Percentiles rank a stretch among this genome's conserved stretches.
These are phyloP conservation scores for Penicillium occitanis DNA, from an alignment of 2,329 filamentous ascomycete genomes.

Conservation along the genomic window DNA sequence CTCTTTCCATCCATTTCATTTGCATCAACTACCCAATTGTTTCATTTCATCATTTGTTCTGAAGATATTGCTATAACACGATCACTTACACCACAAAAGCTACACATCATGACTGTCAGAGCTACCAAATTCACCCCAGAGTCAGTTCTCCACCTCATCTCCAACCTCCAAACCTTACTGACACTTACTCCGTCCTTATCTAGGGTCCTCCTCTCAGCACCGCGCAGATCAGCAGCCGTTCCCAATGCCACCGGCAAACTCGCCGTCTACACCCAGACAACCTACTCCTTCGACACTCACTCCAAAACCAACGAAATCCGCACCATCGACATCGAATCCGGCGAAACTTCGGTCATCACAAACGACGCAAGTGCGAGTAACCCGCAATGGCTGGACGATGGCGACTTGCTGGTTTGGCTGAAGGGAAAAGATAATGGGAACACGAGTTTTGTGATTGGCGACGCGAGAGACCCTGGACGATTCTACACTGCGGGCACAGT, in stretches of 20 bases:
- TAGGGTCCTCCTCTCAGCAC: conserved; percentile 50
- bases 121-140: conserved; percentile 45
- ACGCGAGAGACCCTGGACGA: conserved; percentile 42
- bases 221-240: conserved; percentile 46
- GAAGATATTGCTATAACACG: neutral
- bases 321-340: conserved; percentile 45
- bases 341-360: conserved; percentile 43
- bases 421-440: conserved; percentile 48
- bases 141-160: conserved; percentile 29
- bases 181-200: neutral
- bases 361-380: conserved; percentile 47
- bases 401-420: conserved; percentile 48
- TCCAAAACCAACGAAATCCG: conserved; percentile 49
- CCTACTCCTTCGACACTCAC: conserved; percentile 53
- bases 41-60: neutral
- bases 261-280: conserved; percentile 49
- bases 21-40: neutral
- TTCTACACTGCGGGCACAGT: conserved; percentile 49
- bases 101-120: conserved; percentile 39
- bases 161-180: conserved; percentile 3
- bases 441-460: conserved; percentile 47
- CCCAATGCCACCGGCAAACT: conserved; percentile 50
- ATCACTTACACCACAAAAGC: neutral
- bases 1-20: neutral
- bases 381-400: conserved; percentile 48